These are phyloP conservation scores for Diaporthe ilicicola DNA, from an alignment of 2,329 filamentous ascomycete species.

Conservation along the genomic window DNA sequence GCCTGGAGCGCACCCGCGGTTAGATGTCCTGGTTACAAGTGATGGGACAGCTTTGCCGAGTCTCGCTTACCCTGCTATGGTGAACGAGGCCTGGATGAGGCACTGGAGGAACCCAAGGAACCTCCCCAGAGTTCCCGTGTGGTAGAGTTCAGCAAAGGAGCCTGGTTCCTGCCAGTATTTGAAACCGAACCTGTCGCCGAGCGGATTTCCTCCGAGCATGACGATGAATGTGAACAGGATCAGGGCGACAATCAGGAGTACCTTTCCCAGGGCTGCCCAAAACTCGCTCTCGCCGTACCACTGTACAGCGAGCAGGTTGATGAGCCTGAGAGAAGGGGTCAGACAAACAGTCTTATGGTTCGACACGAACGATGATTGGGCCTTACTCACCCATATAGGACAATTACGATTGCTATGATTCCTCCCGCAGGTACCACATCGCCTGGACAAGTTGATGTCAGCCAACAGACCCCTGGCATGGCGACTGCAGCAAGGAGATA, in stretches of 20 bases:
- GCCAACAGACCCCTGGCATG: neutral
- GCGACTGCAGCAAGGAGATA: neutral
- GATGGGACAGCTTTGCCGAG: neutral
- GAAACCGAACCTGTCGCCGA: conserved; percentile 77
- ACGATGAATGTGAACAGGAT: conserved; percentile 82
- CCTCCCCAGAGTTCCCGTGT: conserved; percentile 70
- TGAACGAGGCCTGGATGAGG: conserved; percentile 75
- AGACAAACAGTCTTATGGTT: neutral
- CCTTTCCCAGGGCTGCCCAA: conserved; percentile 75
- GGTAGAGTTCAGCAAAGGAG: conserved; percentile 73
- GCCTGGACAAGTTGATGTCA: neutral
- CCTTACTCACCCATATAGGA: conserved; percentile 50
- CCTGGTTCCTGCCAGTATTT: conserved; percentile 73
- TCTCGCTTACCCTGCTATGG: conserved; percentile 57
- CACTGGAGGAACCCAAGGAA: conserved; percentile 82
- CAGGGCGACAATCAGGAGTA: conserved; percentile 75
- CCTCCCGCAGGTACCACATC: conserved; percentile 61
- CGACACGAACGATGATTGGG: conserved; percentile 38
- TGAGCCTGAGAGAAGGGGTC: conserved; percentile 21
- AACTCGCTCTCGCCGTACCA: conserved; percentile 55
- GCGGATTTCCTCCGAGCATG: conserved; percentile 84
- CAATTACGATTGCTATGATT: conserved; percentile 66
- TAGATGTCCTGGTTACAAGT: neutral
- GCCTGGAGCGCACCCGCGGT: conserved; percentile 43
- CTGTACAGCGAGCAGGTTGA: conserved; percentile 38